phyloP scores from a whole-genome alignment of 1,284 basidiomycete species.

The Mycocalia duriaeana region DNA sequence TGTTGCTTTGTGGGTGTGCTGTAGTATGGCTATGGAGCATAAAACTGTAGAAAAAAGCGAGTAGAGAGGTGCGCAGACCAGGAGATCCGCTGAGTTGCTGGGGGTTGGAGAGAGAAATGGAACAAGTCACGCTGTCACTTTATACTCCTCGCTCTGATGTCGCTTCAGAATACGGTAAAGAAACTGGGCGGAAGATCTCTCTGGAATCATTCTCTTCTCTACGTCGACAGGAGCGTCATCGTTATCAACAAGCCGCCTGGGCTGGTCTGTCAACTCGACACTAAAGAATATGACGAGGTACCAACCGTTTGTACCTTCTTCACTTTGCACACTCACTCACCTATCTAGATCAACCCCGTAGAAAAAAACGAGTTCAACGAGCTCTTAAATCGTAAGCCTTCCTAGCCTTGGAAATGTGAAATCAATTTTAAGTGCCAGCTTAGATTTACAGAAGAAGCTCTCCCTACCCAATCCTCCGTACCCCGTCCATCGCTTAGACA shows the following conservation, averaged over 20 bases:
- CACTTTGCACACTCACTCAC: neutral
- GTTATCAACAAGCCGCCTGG: conserved; percentile 62
- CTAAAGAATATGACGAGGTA: conserved; percentile 1
- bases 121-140: no score
- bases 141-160: no score
- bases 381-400: neutral
- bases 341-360: neutral
- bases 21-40: conserved; percentile 48
- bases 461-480: conserved; percentile 32
- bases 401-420: neutral
- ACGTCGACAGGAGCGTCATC: conserved; percentile 49
- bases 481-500: conserved; percentile 66
- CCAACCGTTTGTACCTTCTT: conserved; percentile 3
- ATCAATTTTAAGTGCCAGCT: neutral
- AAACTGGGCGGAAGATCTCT: no score
- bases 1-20: conserved; percentile 20
- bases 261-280: conserved; percentile 46
- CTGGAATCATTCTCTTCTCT: conserved; percentile 26
- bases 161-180: no score
- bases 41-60: conserved; percentile 33
- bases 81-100: conserved; percentile 13
- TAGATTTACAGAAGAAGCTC: conserved; percentile 9
- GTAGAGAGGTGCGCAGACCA: conserved; percentile 11
- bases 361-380: neutral
- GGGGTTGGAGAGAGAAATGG: neutral